These are phyloP conservation scores for Lactarius pseudohatsudake DNA, from an alignment of 768 basidiomycete genomes.

Conservation along the genomic window DNA sequence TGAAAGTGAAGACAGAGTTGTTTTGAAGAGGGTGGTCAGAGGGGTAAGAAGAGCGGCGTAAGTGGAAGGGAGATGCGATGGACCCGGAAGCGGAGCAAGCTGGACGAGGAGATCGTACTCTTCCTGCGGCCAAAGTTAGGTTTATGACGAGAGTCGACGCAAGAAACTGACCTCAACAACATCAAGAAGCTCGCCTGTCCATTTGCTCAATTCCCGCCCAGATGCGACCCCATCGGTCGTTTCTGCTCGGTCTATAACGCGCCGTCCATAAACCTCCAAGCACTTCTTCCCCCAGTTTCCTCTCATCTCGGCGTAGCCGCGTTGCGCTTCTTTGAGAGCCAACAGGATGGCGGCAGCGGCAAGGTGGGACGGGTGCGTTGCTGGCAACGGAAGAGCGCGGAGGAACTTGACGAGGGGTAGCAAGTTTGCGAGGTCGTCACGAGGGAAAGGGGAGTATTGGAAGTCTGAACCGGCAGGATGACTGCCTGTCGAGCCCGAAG, in stretches of 20 bases:
- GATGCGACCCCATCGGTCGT: slow-evolving; percentile 62
- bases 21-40: slow-evolving; percentile 61
- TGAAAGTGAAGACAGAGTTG: slow-evolving; percentile 62
- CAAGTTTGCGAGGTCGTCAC: slow-evolving; percentile 51
- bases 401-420: slow-evolving; percentile 66
- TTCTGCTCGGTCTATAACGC: slow-evolving; percentile 69
- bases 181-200: slow-evolving; percentile 62
- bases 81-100: slow-evolving; percentile 58
- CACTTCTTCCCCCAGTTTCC: slow-evolving; percentile 76
- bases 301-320: slow-evolving; percentile 85
- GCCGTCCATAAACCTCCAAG: slow-evolving; percentile 66
- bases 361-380: slow-evolving; percentile 82
- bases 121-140: slow-evolving; percentile 41
- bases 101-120: slow-evolving; percentile 67
- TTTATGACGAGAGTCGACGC: neutral
- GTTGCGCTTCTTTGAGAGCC: slow-evolving; percentile 73
- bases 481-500: slow-evolving; percentile 79
- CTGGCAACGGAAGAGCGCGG: slow-evolving; percentile 69
- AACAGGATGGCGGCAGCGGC: slow-evolving; percentile 62
- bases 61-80: slow-evolving; percentile 53
- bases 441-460: slow-evolving; percentile 53
- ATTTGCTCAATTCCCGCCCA: slow-evolving; percentile 70
- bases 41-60: slow-evolving; percentile 64
- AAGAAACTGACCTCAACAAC: slow-evolving; percentile 60
- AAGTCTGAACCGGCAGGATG: slow-evolving; percentile 62